These are phyloP conservation scores for Cyberlindnera nakhonratchasimensis DNA, from an alignment of 805 yeast genomes.

Conservation along the genomic window DNA sequence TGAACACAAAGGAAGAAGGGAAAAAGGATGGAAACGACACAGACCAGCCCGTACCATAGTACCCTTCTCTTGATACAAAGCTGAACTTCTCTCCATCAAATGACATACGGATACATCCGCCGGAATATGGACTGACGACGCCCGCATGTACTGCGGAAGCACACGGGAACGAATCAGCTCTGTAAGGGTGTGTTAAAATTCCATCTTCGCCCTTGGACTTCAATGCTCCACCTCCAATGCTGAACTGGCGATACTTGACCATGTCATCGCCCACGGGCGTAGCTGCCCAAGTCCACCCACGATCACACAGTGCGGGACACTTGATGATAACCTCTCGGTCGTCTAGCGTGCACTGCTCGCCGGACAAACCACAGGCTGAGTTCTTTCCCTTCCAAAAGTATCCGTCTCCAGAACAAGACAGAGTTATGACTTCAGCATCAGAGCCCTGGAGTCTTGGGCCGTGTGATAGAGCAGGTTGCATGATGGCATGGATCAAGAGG, in stretches of 20 bases:
- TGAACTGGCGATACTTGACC: slow-evolving; percentile 66
- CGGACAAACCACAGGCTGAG: slow-evolving; percentile 71
- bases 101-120: slow-evolving; percentile 72
- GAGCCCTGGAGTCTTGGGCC: slow-evolving; percentile 11
- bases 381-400: slow-evolving; percentile 74
- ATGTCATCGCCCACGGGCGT: slow-evolving; percentile 68
- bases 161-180: slow-evolving; percentile 88
- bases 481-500: slow-evolving; percentile 9
- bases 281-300: slow-evolving; percentile 72
- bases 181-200: slow-evolving; percentile 54
- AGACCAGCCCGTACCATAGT: slow-evolving; percentile 46
- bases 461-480: slow-evolving; percentile 9
- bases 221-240: slow-evolving; percentile 70
- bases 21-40: slow-evolving; percentile 67
- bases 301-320: slow-evolving; percentile 87
- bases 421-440: slow-evolving; percentile 26
- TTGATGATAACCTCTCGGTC: slow-evolving; percentile 51
- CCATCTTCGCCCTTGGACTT: slow-evolving; percentile 24
- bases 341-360: slow-evolving; percentile 50
- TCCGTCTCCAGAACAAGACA: slow-evolving; percentile 46
- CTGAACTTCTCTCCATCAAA: slow-evolving; percentile 49
- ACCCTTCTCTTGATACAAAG: slow-evolving; percentile 49
- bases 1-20: slow-evolving; percentile 69
- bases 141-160: slow-evolving; percentile 91
- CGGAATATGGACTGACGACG: slow-evolving; percentile 61